Evolutionary conservation across 352 stramenopile species (phyloP).

Genomic region (Blastocystis sp.): DNA sequence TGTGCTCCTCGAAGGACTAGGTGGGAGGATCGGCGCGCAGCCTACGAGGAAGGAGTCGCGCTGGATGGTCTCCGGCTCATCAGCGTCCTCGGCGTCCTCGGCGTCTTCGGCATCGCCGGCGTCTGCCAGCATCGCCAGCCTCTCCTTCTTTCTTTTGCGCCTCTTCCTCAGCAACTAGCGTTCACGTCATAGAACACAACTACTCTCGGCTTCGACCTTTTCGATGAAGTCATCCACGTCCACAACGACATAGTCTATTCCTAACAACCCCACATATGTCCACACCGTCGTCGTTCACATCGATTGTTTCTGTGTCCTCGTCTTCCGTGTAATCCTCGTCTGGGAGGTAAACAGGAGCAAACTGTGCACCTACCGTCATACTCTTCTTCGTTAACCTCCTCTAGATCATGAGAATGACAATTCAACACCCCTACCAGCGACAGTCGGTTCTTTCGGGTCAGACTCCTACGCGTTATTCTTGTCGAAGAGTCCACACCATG

Average conservation of each 20-base stretch:
- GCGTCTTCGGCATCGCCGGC: too few species aligned
- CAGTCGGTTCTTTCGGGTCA: neutral
- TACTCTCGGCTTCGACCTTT: conserved; percentile 39
- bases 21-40: neutral
- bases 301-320: conserved; percentile 26
- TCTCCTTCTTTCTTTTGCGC: neutral
- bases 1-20: conserved; percentile 62
- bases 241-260: conserved; percentile 53
- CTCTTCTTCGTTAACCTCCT: neutral
- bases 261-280: neutral
- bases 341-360: neutral
- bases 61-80: conserved; percentile 1
- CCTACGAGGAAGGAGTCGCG: conserved; percentile 54
- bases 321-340: conserved; percentile 18
- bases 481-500: neutral
- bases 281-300: conserved; percentile 37
- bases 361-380: neutral
- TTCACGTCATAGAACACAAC: neutral
- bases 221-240: conserved; percentile 61
- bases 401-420: neutral
- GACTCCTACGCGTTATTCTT: neutral
- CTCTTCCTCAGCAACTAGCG: conserved; percentile 23
- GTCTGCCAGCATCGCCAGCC: neutral
- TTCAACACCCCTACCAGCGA: neutral
- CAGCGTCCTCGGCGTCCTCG: neutral